Evolutionary conservation across 163 green algal genomes (phyloP).

Genomic region (Volvox carteri): DNA sequence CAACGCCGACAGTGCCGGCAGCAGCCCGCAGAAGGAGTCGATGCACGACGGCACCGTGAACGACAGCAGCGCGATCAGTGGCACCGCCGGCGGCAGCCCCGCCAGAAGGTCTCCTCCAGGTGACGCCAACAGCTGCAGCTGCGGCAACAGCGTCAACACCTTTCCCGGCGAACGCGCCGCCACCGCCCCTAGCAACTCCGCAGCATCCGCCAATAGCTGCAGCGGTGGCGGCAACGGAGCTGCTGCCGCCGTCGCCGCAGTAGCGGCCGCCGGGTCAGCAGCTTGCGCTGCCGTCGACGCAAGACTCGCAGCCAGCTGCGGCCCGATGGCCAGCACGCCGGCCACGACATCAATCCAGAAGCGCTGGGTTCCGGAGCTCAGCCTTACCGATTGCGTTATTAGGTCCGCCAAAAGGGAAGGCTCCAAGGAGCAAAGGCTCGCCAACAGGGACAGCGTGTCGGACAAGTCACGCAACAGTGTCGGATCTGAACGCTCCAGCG

Average conservation of each 20-base stretch:
- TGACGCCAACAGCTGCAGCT: conserved; percentile 36
- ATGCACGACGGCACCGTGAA: conserved; percentile 33
- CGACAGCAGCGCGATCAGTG: conserved; percentile 17
- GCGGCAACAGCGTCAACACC: conserved; percentile 46
- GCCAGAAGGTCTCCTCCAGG: conserved; percentile 8
- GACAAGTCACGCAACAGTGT: conserved; percentile 49
- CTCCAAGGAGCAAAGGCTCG: conserved; percentile 25
- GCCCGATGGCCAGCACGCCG: conserved; percentile 37
- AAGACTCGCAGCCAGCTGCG: conserved; percentile 17
- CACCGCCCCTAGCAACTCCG: conserved; percentile 29
- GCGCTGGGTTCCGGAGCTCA: background rate
- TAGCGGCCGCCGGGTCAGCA: background rate
- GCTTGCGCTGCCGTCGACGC: background rate
- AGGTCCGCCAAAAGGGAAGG: conserved; percentile 38
- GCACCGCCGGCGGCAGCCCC: conserved; percentile 29
- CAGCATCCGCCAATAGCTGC: conserved; percentile 28
- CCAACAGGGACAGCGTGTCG: conserved; percentile 50
- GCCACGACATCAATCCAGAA: conserved; percentile 36
- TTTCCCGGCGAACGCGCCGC: background rate
- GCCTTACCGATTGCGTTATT: conserved; percentile 15
- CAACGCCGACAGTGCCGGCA: conserved; percentile 57
- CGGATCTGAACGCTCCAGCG: conserved; percentile 21
- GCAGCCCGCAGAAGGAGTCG: conserved; percentile 53
- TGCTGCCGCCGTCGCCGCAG: background rate
- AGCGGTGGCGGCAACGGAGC: conserved; percentile 5